These are phyloP conservation scores for Nakaseomyces nivariensis DNA, from an alignment of 1,139 yeast genomes.

Conservation along the genomic window DNA sequence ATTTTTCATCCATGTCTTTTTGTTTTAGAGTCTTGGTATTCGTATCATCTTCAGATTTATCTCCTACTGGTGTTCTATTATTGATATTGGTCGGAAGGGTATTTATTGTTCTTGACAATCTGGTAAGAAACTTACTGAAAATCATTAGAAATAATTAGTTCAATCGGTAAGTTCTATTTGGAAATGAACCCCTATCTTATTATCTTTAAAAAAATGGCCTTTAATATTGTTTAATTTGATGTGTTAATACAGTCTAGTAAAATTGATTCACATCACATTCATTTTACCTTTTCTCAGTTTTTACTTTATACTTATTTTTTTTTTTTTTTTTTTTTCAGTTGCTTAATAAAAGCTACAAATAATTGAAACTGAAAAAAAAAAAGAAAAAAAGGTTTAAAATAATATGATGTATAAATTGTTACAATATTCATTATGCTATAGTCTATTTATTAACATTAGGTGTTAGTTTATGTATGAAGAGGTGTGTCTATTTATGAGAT, in stretches of 20 bases:
- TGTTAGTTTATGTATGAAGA: background rate
- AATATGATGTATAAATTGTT: no score
- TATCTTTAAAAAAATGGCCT: no score
- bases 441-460: background rate
- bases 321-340: background rate
- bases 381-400: no score
- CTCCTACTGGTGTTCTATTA: background rate
- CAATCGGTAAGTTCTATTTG: no score
- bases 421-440: background rate
- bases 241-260: no score
- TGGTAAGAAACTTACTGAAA: conserved; percentile 5
- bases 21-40: background rate
- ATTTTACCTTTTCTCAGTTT: no score
- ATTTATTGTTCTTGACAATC: conserved; percentile 3
- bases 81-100: background rate
- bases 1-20: conserved; percentile 4
- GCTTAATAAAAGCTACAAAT: background rate
- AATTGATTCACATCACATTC: no score
- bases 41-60: background rate
- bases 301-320: no score
- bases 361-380: background rate
- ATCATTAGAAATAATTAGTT: conserved; percentile 5
- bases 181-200: no score
- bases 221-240: no score
- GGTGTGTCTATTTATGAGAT: background rate